Evolutionary conservation across 805 yeast genomes (phyloP).

Genomic region (Ogataea neopini): DNA sequence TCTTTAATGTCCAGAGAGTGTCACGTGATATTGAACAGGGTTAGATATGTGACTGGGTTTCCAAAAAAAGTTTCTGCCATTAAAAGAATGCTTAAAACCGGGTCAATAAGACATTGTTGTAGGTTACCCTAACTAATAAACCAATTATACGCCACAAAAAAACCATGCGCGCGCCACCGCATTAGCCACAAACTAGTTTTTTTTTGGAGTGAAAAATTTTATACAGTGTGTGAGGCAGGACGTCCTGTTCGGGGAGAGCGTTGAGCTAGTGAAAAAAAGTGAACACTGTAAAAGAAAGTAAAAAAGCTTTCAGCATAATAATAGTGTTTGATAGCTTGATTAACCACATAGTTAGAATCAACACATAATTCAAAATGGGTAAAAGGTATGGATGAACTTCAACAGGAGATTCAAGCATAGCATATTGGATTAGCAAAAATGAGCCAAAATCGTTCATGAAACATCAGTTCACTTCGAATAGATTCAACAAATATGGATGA

Average conservation of each 20-base stretch:
- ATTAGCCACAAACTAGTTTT: conserved; percentile 5
- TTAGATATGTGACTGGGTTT: conserved; percentile 3
- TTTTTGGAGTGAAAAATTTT: conserved; percentile 13
- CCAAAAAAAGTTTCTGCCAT: conserved; percentile 2
- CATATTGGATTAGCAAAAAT: background rate
- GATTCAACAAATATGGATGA: background rate
- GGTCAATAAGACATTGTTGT: conserved; percentile 1
- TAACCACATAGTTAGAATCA: conserved; percentile 7
- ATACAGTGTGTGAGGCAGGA: conserved; percentile 5
- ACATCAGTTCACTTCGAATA: background rate
- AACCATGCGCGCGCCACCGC: background rate
- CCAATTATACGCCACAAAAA: conserved; percentile 4
- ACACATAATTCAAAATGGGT: conserved; percentile 45
- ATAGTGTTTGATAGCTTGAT: conserved; percentile 5
- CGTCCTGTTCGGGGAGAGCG: conserved; percentile 4
- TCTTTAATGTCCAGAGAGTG: background rate
- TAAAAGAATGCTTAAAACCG: background rate
- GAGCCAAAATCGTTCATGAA: background rate
- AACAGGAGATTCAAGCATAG: background rate
- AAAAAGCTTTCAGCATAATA: conserved; percentile 1
- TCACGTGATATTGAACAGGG: conserved; percentile 15
- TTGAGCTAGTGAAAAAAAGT: conserved; percentile 4
- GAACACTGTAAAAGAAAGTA: conserved; percentile 1
- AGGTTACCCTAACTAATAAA: conserved; percentile 3
- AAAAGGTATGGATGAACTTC: conserved; percentile 42